These are phyloP conservation scores for Neurospora sp. DNA, from an alignment of 495 filamentous ascomycete species.

Conservation along the genomic window DNA sequence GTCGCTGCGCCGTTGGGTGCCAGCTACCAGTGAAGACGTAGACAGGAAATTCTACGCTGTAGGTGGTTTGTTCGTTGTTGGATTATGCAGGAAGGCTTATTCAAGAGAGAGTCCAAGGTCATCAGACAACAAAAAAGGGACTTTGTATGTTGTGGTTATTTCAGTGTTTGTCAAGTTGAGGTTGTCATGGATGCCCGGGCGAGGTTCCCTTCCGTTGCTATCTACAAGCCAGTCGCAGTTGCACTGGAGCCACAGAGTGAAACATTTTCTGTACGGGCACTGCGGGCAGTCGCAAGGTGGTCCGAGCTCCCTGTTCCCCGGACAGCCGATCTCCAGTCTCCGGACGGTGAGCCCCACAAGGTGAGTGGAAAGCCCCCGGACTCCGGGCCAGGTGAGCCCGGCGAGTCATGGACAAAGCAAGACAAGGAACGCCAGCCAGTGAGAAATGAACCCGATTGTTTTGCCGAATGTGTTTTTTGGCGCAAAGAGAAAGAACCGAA, in stretches of 20 bases:
- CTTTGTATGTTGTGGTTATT: background rate
- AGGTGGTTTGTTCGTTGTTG: background rate
- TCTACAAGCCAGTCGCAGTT: background rate
- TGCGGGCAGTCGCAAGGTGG: background rate
- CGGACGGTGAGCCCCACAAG: background rate
- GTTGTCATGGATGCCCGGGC: background rate
- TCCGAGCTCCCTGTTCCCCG: background rate
- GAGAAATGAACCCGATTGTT: background rate
- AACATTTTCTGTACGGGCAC: background rate
- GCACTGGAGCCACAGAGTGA: background rate
- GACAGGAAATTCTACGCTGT: background rate
- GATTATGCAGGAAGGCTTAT: background rate
- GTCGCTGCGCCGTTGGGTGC: background rate
- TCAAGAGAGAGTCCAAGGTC: background rate
- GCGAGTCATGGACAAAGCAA: background rate
- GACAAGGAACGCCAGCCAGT: background rate
- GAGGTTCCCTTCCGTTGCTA: background rate
- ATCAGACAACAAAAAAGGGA: background rate
- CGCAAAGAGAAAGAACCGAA: background rate
- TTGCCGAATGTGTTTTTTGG: background rate
- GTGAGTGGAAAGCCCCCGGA: background rate
- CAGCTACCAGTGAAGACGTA: background rate
- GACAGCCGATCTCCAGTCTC: background rate
- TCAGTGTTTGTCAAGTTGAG: background rate
- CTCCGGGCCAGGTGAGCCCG: background rate